Base-by-base conservation (phyloP, 2,329 filamentous ascomycete genomes). In the Hypoxylon sp. region DNA sequence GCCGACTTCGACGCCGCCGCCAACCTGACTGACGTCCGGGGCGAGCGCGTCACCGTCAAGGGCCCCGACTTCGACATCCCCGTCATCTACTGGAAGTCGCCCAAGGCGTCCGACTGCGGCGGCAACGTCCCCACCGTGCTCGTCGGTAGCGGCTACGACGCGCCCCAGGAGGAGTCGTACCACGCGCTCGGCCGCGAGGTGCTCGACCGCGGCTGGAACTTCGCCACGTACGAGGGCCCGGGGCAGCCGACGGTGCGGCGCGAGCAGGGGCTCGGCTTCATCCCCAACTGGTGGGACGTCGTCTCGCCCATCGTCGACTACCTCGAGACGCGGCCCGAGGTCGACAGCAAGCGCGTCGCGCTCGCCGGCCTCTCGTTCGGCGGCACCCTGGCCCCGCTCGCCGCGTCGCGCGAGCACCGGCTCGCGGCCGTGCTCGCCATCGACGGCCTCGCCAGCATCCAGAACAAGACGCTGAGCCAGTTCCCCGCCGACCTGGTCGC, bases 1-100 rank as follows among this genome's bases (percentile, higher is more conserved):
- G 55, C 56, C 2, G 72, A 72, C 10, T 81, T 78, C 50, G 60
- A 79, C 64, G 72, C 71, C 24, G 79, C 72, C 1, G 65, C 76
- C 5, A 60, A 70, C 1, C 52, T 74, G 1, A 65, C 79, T 9
- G 69, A 73, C 0, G 60, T 74, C 2, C 70, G 75, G 1, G 77
- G 73, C 0, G 53, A 77, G 55, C 71, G 76, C 0, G 29, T 78
- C 42, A 61, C 68, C 10, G 49, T 79, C 15, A 62, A 67, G 46
- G 63, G 68, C 20, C 64, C 46, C 15, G 66, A 60, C 10, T 67
- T 65, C 31, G 61, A 63, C 18, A 59, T 69, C n/a, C 65, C 65
- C 8, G 48, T 60, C 33, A 64, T 67, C 18, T 66, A 60, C 40
- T 67, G 26, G 54, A 62, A 48, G 38, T 58, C 43, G n/a, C 48